Base-by-base conservation (phyloP, 1,139 yeast genomes). In the Hemisphaericaspora xylofermentans region DNA sequence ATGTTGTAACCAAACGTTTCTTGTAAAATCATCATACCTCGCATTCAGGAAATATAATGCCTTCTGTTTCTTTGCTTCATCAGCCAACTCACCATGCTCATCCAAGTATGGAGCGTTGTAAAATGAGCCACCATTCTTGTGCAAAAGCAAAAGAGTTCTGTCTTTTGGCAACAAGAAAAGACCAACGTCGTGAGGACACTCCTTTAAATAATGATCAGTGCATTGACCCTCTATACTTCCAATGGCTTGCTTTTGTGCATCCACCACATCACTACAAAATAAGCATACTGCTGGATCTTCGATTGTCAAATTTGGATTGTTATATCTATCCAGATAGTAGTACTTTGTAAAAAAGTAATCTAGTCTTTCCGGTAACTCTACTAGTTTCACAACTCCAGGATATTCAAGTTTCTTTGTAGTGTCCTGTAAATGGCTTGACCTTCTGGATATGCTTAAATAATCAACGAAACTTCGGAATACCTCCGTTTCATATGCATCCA, bases 251-350 rank as follows among this genome's bases (percentile, higher is more conserved):
- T 73, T 77, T 52, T 91, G 97, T 21, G 83, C 66, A 47, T 83
- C 83, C 22, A 88, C 73, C 4, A 84, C 73, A 12, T 69, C 66
- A 1, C 91, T 94, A 63, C 98, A 93, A 49, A 84, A 84, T 41
- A 93, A 64, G 55, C 98, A 93, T 10, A 93, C 69, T 0, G 96
- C 96, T 0, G 96, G 95, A 49, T 89, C 96, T 25, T 76, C 73
- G 26, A 75, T 76, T n/a, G 56, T 47, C 46, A 54, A 56, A 44
- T 67, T 64, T 1, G 76, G 77, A 37, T 66, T 66, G 38, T 65
- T 62, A 24, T 64, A 67, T 40, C 65, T 63, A 35, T 71, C 71
- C 53, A 67, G 68, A 50, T 80, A 78, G 44, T 78, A 71, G 43
- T 74, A 70, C 26, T 76, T 70, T 2, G 85, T 75, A 64, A 84